A percentile compares a stretch with the other conserved stretches of the same genome.
These are phyloP conservation scores for Friedmanniomyces simplex DNA, from an alignment of 495 filamentous ascomycete species.

Conservation along the genomic window DNA sequence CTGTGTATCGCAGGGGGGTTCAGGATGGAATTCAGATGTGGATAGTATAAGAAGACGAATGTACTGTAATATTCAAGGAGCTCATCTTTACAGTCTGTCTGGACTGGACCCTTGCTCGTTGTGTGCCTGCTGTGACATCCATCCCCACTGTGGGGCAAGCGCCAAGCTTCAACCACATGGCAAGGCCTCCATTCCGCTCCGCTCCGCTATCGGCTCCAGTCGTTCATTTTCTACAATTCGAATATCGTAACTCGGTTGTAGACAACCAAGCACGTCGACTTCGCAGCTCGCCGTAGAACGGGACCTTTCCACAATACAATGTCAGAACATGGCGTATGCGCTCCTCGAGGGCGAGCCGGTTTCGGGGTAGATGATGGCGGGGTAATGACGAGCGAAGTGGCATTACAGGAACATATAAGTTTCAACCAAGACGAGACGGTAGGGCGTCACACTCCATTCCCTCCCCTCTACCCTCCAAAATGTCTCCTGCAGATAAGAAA, in stretches of 20 bases:
- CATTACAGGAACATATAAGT: not conserved
- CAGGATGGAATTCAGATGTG: not conserved
- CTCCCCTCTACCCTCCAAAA: not conserved
- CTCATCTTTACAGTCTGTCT: too few relatives aligned
- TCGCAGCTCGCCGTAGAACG: not conserved
- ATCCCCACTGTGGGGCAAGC: too few relatives aligned
- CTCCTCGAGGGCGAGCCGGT: not conserved
- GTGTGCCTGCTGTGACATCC: too few relatives aligned
- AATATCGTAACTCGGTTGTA: too few relatives aligned
- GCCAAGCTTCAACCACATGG: too few relatives aligned
- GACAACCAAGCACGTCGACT: not conserved
- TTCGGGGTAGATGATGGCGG: not conserved
- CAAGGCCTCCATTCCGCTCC: too few relatives aligned
- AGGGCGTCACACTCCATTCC: not conserved
- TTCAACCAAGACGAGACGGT: not conserved
- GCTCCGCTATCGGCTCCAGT: too few relatives aligned
- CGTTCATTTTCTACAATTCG: too few relatives aligned
- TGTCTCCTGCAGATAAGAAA: not conserved
- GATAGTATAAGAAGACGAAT: not conserved
- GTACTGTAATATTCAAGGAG: too few relatives aligned
- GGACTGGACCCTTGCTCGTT: too few relatives aligned
- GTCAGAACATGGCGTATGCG: not conserved
- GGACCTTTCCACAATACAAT: not conserved
- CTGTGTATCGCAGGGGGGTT: not conserved
- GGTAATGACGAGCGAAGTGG: constrained; percentile 1